Percentiles rank a stretch among this genome's conserved stretches.
Conservation (phyloP, 2,329 filamentous ascomycete species). For the Aquanectria penicillioides region DNA sequence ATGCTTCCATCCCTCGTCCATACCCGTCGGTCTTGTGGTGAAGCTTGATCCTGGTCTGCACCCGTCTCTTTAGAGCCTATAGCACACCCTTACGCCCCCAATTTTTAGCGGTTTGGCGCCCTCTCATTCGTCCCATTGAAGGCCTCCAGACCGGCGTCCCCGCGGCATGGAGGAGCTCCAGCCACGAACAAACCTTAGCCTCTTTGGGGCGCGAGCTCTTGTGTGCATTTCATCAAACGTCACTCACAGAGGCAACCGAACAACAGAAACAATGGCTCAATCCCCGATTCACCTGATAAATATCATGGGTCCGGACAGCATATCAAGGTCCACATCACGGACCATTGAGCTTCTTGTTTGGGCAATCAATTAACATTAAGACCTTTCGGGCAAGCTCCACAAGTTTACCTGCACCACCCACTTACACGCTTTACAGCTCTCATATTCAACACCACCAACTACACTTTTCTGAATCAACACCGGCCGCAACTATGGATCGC, state of each 20-base stretch:
- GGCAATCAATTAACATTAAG: neutral
- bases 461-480: neutral
- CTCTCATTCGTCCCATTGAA: conserved; percentile 32
- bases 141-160: conserved; percentile 41
- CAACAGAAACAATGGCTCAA: conserved; percentile 9
- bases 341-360: conserved; percentile 3
- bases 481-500: conserved; percentile 35
- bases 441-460: neutral
- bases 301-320: conserved; percentile 20
- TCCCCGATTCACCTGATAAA: conserved; percentile 16
- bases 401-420: conserved; percentile 7
- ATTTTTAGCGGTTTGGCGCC: neutral
- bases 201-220: conserved; percentile 26
- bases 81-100: conserved; percentile 35
- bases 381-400: neutral
- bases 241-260: conserved; percentile 33
- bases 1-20: neutral
- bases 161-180: conserved; percentile 37
- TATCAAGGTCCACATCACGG: conserved; percentile 4
- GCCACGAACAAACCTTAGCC: conserved; percentile 31
- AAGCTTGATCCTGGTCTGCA: conserved; percentile 9
- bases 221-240: conserved; percentile 1
- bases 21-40: neutral
- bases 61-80: neutral
- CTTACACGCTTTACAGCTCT: conserved; percentile 26